These are phyloP conservation scores for Phytophthora nicotianae DNA, from an alignment of 352 stramenopile species.

Conservation along the genomic window DNA sequence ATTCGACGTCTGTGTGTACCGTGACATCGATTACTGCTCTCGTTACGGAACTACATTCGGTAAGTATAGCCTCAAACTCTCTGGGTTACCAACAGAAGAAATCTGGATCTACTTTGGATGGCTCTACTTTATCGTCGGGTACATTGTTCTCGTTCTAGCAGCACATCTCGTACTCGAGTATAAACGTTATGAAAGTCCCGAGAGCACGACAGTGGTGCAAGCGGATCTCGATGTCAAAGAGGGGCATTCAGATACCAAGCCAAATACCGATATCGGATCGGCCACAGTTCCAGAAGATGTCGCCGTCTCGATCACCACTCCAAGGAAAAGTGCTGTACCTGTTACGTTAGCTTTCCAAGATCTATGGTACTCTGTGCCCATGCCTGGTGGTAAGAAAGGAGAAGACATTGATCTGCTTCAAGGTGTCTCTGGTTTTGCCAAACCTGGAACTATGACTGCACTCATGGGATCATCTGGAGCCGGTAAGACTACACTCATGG, in stretches of 20 bases:
- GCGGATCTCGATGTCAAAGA: slow-evolving; percentile 39
- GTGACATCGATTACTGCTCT: slow-evolving; percentile 57
- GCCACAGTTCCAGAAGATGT: slow-evolving; percentile 24
- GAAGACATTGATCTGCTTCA: slow-evolving; percentile 85
- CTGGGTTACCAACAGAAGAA: slow-evolving; percentile 51
- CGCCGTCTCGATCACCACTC: slow-evolving; percentile 13
- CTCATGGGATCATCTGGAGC: slow-evolving; percentile 78
- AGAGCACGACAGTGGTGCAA: slow-evolving; percentile 51
- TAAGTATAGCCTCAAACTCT: slow-evolving; percentile 55
- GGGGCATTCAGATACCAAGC: slow-evolving; percentile 8
- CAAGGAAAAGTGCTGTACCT: slow-evolving; percentile 25
- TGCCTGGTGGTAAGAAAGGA: slow-evolving; percentile 45
- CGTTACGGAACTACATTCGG: slow-evolving; percentile 40
- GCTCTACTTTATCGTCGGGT: slow-evolving; percentile 55
- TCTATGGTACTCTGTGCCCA: slow-evolving; percentile 60
- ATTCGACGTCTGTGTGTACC: slow-evolving; percentile 54
- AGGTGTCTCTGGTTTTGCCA: slow-evolving; percentile 66
- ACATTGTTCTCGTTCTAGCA: slow-evolving; percentile 47
- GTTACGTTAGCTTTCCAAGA: slow-evolving; percentile 58
- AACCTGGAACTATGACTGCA: slow-evolving; percentile 69
- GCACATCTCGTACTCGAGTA: slow-evolving; percentile 54
- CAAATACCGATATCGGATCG: slow-evolving; percentile 7
- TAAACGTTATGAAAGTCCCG: slow-evolving; percentile 53
- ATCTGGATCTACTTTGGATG: slow-evolving; percentile 68
- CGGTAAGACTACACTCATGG: slow-evolving; percentile 94